Conservation (phyloP, 1,284 basidiomycete species). For the Malassezia globosa region DNA sequence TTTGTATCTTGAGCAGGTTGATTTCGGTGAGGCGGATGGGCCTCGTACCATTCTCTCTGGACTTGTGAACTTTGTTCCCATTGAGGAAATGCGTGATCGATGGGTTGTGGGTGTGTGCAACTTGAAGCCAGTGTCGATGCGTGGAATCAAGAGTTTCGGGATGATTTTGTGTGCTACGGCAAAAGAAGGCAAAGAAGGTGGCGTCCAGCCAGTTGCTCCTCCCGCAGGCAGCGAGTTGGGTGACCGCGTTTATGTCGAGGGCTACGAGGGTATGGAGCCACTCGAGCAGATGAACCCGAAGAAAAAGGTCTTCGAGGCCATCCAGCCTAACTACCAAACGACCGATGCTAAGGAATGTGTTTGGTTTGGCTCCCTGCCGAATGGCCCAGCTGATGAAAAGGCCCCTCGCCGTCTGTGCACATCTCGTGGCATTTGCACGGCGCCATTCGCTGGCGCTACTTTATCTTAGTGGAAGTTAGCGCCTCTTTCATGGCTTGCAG, state of each 20-base stretch:
- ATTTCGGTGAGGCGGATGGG: conserved; percentile 45
- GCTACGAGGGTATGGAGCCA: conserved; percentile 40
- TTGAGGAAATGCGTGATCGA: conserved; percentile 44
- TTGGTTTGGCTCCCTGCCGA: conserved; percentile 38
- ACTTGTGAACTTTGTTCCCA: conserved; percentile 44
- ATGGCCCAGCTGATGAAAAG: conserved; percentile 35
- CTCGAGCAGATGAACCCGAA: conserved; percentile 44
- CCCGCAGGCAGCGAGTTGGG: conserved; percentile 37
- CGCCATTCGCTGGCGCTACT: conserved; percentile 36
- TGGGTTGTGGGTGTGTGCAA: conserved; percentile 46
- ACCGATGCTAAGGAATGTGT: conserved; percentile 30
- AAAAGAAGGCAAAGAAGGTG: conserved; percentile 42
- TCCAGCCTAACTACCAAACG: conserved; percentile 42
- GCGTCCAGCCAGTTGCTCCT: conserved; percentile 41
- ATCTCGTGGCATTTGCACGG: conserved; percentile 29
- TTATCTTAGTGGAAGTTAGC: conserved; percentile 28
- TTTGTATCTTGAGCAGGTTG: conserved; percentile 44
- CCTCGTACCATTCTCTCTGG: conserved; percentile 44
- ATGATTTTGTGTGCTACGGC: conserved; percentile 44
- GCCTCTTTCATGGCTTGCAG: background rate
- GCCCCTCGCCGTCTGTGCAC: conserved; percentile 34
- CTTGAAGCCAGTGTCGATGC: conserved; percentile 44
- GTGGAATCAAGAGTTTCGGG: conserved; percentile 46
- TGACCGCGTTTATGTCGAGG: conserved; percentile 43
- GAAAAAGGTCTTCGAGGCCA: conserved; percentile 47